Evolutionary conservation across 495 filamentous ascomycete species (phyloP).

Genomic region (Penicillium cosmopolitanum): DNA sequence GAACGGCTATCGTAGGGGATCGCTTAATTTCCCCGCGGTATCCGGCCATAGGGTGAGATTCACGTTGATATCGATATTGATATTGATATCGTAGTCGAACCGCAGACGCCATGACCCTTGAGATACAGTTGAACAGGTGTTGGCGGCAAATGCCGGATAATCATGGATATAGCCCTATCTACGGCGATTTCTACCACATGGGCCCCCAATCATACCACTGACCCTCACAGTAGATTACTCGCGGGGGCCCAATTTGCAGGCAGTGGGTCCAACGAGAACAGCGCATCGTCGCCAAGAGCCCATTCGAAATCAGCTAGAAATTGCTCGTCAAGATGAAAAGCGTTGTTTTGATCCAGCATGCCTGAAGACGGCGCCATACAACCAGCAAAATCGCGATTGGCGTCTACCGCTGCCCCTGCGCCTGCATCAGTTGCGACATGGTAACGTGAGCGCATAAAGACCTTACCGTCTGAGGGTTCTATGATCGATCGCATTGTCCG

Average conservation of each 20-base stretch:
- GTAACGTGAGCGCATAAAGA: conserved; percentile 11
- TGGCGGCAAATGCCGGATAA: conserved; percentile 1
- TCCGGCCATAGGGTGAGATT: neutral
- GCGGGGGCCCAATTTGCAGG: conserved; percentile 23
- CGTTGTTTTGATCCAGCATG: conserved; percentile 28
- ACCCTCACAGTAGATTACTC: conserved; percentile 19
- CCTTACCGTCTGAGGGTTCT: conserved; percentile 24
- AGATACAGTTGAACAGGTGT: neutral
- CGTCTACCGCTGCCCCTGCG: conserved; percentile 19
- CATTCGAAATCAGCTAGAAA: conserved; percentile 46
- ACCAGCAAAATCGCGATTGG: conserved; percentile 18
- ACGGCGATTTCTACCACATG: neutral
- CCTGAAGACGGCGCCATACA: neutral
- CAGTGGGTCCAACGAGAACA: conserved; percentile 32
- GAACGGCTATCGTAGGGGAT: neutral
- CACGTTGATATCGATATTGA: neutral
- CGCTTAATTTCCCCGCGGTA: neutral
- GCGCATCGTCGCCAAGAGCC: conserved; percentile 38
- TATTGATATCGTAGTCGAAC: neutral
- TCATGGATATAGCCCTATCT: neutral
- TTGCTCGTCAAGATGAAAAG: conserved; percentile 39
- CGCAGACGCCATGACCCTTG: neutral
- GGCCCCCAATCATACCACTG: neutral
- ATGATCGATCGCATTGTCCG: conserved; percentile 15
- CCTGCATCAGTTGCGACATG: conserved; percentile 11